These are phyloP conservation scores for Sesbania bispinosa DNA, from an alignment of 306 rosid species.

Conservation along the genomic window DNA sequence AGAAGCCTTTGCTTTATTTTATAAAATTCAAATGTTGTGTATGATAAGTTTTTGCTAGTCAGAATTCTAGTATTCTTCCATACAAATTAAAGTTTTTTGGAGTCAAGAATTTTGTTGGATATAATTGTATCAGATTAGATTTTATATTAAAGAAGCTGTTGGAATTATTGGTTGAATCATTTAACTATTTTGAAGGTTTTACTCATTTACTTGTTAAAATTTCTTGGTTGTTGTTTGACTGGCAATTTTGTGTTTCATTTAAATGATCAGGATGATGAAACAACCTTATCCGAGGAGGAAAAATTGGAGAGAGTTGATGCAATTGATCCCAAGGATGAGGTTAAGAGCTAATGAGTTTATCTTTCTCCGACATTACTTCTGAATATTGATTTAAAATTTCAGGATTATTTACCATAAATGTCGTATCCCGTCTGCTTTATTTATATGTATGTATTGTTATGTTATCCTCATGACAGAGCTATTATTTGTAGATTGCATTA, in stretches of 20 bases:
- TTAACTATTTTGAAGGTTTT: background rate
- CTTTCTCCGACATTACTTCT: slow-evolving; percentile 1
- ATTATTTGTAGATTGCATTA: slow-evolving; percentile 63
- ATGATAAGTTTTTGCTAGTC: background rate
- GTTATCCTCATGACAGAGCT: slow-evolving; percentile 24
- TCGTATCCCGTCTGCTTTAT: slow-evolving; percentile 8
- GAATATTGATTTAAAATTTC: slow-evolving; percentile 1
- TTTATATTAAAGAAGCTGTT: slow-evolving; percentile 6
- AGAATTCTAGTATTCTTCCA: background rate
- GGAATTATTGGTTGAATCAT: slow-evolving; percentile 8
- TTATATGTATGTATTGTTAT: background rate
- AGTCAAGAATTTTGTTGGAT: slow-evolving; percentile 21
- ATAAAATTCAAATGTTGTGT: background rate
- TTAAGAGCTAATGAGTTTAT: slow-evolving; percentile 32
- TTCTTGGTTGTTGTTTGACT: background rate
- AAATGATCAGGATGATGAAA: slow-evolving; percentile 82
- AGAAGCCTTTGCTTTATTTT: slow-evolving; percentile 1
- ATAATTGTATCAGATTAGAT: background rate
- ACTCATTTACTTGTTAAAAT: background rate
- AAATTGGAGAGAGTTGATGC: slow-evolving; percentile 68
- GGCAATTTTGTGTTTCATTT: slow-evolving; percentile 12
- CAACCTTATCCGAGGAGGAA: slow-evolving; percentile 95
- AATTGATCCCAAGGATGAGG: slow-evolving; percentile 75
- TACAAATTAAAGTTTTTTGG: background rate
- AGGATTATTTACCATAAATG: background rate